Evolutionary conservation across 495 filamentous ascomycete species (phyloP), one percentile per base, ranked within the genome.

Genomic region (Xylaria palmicola): DNA sequence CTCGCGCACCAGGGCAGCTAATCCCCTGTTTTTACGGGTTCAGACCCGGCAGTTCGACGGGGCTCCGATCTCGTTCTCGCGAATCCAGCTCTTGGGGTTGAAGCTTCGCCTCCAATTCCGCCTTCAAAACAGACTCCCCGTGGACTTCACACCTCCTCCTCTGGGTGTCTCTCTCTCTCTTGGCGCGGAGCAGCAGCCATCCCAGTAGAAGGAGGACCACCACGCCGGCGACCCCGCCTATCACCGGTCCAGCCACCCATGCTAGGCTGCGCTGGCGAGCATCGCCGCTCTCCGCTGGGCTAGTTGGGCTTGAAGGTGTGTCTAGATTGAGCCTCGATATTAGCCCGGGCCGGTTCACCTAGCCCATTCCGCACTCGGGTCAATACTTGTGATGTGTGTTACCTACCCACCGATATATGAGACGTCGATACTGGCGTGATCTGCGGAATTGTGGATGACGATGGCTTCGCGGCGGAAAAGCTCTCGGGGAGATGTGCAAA

Each of bases 91-190:
- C 50, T 39, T 54, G 50, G 10, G 50, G 50, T 8, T 24, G 0
- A 4, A 4, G 3, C 26, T 24, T 54, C 3, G n/a, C 17, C 6
- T 54, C 50, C 34, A 54, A 40, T 54, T 54, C 50, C n/a, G 50
- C 22, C 15, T 54, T 54, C 3, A 54, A 12, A 40, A 10, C 34
- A 40, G 50, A 54, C 50, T 54, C 50, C 1, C 50, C 50, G 6
- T 54, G 50, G 4, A 54, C 19, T 40, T 54, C 50, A 26, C 24
- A 20, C 12, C 20, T 20, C 19, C n/a, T 54, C 12, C 19, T 15
- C 4, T 40, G 37, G 10, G 12, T 9, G 0, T 19, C 78, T 74
- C 13, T 54, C 15, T 54, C 40, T 15, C 36, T 24, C 20, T 29
- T 54, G 0, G 6, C 13, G 20, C 50, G 50, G 6, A 54, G 6